These are phyloP conservation scores for Sporisorium sorghi DNA, from an alignment of 1,284 basidiomycete genomes.

Conservation along the genomic window DNA sequence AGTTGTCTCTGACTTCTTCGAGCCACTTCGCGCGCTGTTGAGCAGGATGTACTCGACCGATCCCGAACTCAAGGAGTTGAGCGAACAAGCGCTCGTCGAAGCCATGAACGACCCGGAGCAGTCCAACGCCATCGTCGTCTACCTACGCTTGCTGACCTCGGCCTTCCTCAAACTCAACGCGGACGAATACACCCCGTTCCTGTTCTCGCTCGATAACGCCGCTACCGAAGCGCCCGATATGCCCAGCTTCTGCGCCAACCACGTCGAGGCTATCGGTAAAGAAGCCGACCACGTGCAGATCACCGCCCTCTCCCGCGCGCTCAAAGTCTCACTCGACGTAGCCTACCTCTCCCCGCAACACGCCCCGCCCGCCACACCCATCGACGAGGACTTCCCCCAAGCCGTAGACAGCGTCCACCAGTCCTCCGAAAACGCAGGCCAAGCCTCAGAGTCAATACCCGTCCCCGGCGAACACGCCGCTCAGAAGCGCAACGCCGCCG, in stretches of 20 bases:
- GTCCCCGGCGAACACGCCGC: slow-evolving; percentile 39
- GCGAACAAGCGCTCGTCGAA: slow-evolving; percentile 42
- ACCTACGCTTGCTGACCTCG: slow-evolving; percentile 53
- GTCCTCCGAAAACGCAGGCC: slow-evolving; percentile 13
- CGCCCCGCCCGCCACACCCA: slow-evolving; percentile 49
- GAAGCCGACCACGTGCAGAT: slow-evolving; percentile 67
- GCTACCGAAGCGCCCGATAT: slow-evolving; percentile 51
- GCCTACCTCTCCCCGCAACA: slow-evolving; percentile 57
- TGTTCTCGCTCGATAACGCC: slow-evolving; percentile 49
- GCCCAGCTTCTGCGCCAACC: slow-evolving; percentile 55
- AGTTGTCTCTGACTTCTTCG: slow-evolving; percentile 59
- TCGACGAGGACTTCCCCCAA: slow-evolving; percentile 39
- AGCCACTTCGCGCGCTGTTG: slow-evolving; percentile 53
- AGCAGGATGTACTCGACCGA: slow-evolving; percentile 49
- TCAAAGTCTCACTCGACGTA: slow-evolving; percentile 59
- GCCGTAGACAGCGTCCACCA: slow-evolving; percentile 16
- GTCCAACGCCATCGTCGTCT: slow-evolving; percentile 64
- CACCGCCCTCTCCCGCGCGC: slow-evolving; percentile 55
- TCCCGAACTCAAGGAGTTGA: slow-evolving; percentile 45
- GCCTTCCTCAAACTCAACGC: slow-evolving; percentile 61
- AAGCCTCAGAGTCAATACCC: slow-evolving; percentile 27
- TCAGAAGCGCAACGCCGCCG: slow-evolving; percentile 16
- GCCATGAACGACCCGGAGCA: slow-evolving; percentile 63
- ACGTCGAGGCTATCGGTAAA: slow-evolving; percentile 64
- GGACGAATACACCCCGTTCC: slow-evolving; percentile 61